Base-by-base conservation (phyloP, 2,329 filamentous ascomycete genomes). In the Botrytis fabae region DNA sequence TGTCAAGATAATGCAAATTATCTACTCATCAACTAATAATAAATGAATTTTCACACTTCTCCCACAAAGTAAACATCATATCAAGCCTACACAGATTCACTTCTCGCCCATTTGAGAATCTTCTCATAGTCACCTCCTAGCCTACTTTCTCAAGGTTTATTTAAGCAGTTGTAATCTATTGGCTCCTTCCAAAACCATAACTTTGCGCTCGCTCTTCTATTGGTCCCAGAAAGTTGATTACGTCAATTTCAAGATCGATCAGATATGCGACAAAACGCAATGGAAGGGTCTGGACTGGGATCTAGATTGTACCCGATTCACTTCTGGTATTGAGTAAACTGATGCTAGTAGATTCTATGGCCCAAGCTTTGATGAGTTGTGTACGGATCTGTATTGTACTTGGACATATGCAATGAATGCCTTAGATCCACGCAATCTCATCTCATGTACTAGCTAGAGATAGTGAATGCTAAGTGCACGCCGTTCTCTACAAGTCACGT, bases 1-100 rank as follows among this genome's bases (percentile, higher is more conserved):
- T 18, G 5, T 16, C 5, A 18, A 16, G 7, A n/a, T 7, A 2
- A 7, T 14, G 7, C 25, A 16, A 7, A n/a, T 14, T 6, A 14
- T 54, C 48, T n/a, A 4, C 16, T n/a, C 5, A 0, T n/a, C 5
- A 54, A n/a, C 1, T 54, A 5, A 6, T 25, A 54, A 16, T 16
- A 7, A 14, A 54, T 5, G 12, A 2, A 51, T 51, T 6, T 5
- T 10, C 48, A n/a, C 14, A n/a, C 0, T 54, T 16, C 6, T 54
- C 32, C 16, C 8, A 16, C 4, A 0, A n/a, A 3, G 10, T 61
- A 16, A 6, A 0, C 3, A 1, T n/a, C 10, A 8, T 1, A 40
- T 22, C 18, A 12, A 25, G 10, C 22, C 2, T 6, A 14, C 9
- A 25, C 0, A 35, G 20, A 48, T 48, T 38, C 28, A 65, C 42